Evolutionary conservation across 73 alveolate genomes (phyloP).

Genomic region (Paraurostyla sp.): DNA sequence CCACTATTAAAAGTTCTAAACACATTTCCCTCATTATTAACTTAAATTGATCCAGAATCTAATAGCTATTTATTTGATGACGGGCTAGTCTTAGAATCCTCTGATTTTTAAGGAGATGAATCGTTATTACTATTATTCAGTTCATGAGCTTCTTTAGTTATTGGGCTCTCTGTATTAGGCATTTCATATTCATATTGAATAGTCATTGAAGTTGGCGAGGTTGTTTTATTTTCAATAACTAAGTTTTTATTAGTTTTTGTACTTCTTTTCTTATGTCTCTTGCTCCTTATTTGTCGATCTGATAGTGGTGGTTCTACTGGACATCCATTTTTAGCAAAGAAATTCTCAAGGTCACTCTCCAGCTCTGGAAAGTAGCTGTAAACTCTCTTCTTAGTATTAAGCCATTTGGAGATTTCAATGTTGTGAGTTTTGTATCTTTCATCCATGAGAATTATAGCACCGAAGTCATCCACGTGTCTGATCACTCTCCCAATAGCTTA

Average conservation of each 20-base stretch:
- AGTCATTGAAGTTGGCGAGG: background rate
- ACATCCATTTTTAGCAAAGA: background rate
- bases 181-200: slow-evolving; percentile 3
- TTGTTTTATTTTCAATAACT: background rate
- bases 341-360: slow-evolving; percentile 38
- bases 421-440: slow-evolving; percentile 72
- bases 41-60: too few species aligned
- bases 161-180: background rate
- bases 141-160: background rate
- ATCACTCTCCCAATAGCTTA: slow-evolving; percentile 90
- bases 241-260: background rate
- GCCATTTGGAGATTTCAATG: slow-evolving; percentile 77
- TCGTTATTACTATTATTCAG: background rate
- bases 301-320: background rate
- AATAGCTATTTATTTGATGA: too few species aligned
- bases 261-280: background rate
- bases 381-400: slow-evolving; percentile 5
- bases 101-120: background rate
- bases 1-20: too few species aligned
- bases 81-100: background rate
- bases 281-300: background rate
- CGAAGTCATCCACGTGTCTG: slow-evolving; percentile 89
- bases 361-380: slow-evolving; percentile 9
- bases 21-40: too few species aligned
- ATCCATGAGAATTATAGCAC: slow-evolving; percentile 87